Conservation (phyloP, 2,329 filamentous ascomycete species). For the Coniosporium tulheliwenetii region DNA sequence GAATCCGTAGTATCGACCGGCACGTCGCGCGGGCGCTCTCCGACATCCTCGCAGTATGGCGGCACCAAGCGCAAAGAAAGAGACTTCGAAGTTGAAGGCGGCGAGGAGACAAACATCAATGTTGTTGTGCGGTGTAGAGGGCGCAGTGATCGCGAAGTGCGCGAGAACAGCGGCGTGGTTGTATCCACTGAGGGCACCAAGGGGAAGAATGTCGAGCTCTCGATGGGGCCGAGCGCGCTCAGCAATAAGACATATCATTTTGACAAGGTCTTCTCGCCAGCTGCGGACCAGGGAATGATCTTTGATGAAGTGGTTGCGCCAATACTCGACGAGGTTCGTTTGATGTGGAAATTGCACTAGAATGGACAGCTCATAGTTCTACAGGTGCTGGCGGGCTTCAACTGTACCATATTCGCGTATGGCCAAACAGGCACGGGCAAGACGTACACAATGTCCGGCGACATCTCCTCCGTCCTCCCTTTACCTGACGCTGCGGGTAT, state of each 20-base stretch:
- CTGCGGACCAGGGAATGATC: constrained; percentile 83
- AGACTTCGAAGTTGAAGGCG: constrained; percentile 55
- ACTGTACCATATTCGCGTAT: constrained; percentile 98
- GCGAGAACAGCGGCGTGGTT: constrained; percentile 89
- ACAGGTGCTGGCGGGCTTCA: constrained; percentile 84
- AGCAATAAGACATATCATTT: constrained; percentile 96
- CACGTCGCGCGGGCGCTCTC: constrained; percentile 25
- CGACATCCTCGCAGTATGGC: constrained; percentile 28
- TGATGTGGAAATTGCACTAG: not conserved
- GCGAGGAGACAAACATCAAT: constrained; percentile 89
- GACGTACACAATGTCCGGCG: constrained; percentile 98
- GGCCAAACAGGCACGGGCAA: constrained; percentile 97
- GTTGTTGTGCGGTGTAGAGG: constrained; percentile 92
- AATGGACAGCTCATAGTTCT: not conserved
- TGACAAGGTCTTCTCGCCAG: constrained; percentile 91
- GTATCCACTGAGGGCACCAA: constrained; percentile 78
- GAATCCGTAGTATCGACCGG: constrained; percentile 46
- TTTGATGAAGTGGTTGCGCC: constrained; percentile 93
- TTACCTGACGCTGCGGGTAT: constrained; percentile 88
- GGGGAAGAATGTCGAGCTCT: constrained; percentile 69
- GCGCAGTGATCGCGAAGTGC: constrained; percentile 79
- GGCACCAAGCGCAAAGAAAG: constrained; percentile 74
- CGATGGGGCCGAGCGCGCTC: constrained; percentile 81
- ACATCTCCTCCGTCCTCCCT: constrained; percentile 84
- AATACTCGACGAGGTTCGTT: constrained; percentile 71